Evolutionary conservation across 176 grass and related monocot genomes (phyloP).

Genomic region (Musa schizocarpa): DNA sequence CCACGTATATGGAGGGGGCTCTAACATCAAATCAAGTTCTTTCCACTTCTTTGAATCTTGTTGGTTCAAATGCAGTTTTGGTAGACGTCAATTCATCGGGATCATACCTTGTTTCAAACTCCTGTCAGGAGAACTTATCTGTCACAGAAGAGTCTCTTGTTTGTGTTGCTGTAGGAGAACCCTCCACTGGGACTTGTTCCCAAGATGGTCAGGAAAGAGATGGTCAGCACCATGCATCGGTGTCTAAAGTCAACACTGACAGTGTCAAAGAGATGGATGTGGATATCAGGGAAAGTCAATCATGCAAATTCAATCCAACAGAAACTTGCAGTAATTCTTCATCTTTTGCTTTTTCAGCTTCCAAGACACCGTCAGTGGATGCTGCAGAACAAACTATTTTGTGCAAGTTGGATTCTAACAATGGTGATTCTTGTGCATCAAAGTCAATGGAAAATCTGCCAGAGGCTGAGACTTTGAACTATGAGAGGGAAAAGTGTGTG

Average conservation of each 20-base stretch:
- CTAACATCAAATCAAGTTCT: conserved; percentile 21
- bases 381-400: background rate
- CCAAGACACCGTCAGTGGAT: background rate
- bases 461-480: background rate
- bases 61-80: conserved; percentile 13
- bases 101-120: background rate
- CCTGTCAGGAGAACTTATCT: background rate
- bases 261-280: conserved; percentile 1
- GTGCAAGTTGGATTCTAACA: conserved; percentile 3
- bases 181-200: conserved; percentile 14
- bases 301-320: background rate
- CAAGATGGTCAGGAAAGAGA: background rate
- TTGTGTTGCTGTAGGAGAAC: background rate
- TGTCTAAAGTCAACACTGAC: background rate
- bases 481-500: background rate
- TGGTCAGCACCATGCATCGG: background rate
- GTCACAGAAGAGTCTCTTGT: conserved; percentile 4
- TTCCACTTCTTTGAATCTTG: conserved; percentile 11
- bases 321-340: background rate
- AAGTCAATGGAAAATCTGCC: conserved; percentile 12
- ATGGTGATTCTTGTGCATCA: background rate
- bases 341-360: background rate
- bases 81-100: conserved; percentile 5
- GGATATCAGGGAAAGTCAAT: background rate
- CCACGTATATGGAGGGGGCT: conserved; percentile 16